Evolutionary conservation across 1,284 basidiomycete species (phyloP), one percentile per base, ranked within the genome.

Genomic region (Leucoagaricus sp.): DNA sequence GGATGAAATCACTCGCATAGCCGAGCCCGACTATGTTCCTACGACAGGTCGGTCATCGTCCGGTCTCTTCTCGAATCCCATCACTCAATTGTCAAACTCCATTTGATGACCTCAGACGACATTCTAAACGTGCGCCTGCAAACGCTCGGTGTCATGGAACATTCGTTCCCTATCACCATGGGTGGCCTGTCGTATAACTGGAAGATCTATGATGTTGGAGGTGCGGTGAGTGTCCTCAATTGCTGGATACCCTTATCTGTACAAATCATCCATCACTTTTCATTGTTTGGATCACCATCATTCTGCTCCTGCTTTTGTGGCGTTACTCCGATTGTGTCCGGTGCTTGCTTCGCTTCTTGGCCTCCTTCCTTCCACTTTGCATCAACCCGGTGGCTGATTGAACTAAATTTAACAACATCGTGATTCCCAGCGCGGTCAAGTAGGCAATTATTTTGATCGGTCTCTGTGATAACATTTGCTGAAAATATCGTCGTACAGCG

Each of bases 131-230:
- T 89, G 52, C 85, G 89, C 19, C 72, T 92, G 28, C 89, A 89
- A 69, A 91, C 89, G 0, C 74, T 92, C 31, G 89, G 89, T 5
- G 84, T 92, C 25, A 83, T 85, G 61, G 89, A 92, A 61, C 87
- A 91, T 65, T 76, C 80, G 0, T 90, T 90, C 65, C 81, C 85
- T 57, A 82, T 90, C 61, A 76, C 78, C 60, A 77, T 86, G 59
- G 83, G 79, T 40, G 84, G 84, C 2, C 76, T 75, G 50, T 76
- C 76, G 50, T 87, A 87, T 67, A 81, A 84, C 58, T 91, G 88
- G 88, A 78, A 85, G 57, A 73, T 92, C 55, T 91, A 88, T 69
- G 89, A 92, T 66, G 89, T 92, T 38, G 89, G 89, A 41, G 90
- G 89, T 49, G 86, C 88, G 53, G 87, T 91, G 65, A 68, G 87